Evolutionary conservation across 306 rosid species (phyloP), one percentile per base, ranked within the genome.

Genomic region (Medicago truncatula): DNA sequence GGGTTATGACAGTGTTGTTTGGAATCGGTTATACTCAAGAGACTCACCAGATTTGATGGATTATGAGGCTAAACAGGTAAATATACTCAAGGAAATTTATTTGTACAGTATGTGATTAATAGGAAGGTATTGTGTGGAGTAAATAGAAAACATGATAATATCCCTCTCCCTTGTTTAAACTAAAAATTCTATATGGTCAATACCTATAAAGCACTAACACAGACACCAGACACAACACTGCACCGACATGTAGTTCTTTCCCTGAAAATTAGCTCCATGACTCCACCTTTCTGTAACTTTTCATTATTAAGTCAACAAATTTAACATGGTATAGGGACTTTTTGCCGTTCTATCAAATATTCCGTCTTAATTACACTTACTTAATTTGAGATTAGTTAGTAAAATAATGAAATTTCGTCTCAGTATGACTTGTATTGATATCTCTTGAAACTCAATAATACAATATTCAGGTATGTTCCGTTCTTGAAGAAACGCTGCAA

Each of bases 21-120:
- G 99, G 97, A 95, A 92, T 65, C 97, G 97, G 58, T 84, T 95
- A 67, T 92, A 90, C 87, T 95, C 99, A 0, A 90, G 96, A 71
- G 99, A 95, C 71, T 6, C 80, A 17, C 77, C 86, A 9, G 93
- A 89, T 44, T 76, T 85, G 69, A 79, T 81, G 54, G 96, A 88
- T 59, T 90, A 74, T 78, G 90, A 89, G 72, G 68, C 75, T 77
- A 82, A 86, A 40, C 89, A 89, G 97, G 99, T 81, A 86, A 80
- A 79, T 71, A 43, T 70, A 66, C 16, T 64, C 15, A 65, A 61
- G 70, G 43, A 65, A 68, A 17, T 73, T 62, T 44, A 65, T 23
- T 39, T 9, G 11, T 46, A 17, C 23, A 11, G 17, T 53, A 4
- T 28, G 66, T 60, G 13, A 28, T 28, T 28, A 60, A 60, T 28